Evolutionary conservation across 1,284 basidiomycete genomes (phyloP).

Genomic region (Apiotrichum sp.): DNA sequence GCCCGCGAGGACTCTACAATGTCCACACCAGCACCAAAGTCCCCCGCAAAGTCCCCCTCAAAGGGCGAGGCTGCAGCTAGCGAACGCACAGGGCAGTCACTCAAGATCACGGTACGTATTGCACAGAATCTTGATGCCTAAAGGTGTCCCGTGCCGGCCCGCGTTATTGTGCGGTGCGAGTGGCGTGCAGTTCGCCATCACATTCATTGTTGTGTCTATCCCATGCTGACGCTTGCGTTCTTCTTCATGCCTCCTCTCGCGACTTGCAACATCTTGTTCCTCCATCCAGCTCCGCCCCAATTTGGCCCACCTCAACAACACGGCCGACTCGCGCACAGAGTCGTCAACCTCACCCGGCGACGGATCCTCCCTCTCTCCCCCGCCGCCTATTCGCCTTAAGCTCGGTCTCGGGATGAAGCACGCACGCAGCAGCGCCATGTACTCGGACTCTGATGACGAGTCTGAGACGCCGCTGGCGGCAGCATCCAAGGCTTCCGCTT

Average conservation of each 20-base stretch:
- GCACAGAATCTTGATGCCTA: no score
- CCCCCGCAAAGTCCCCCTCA: background rate
- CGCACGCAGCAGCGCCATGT: constrained; percentile 11
- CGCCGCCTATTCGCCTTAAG: constrained; percentile 35
- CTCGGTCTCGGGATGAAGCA: constrained; percentile 24
- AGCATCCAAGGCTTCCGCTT: background rate
- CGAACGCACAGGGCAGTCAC: background rate
- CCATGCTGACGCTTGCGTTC: background rate
- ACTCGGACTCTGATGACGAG: constrained; percentile 35
- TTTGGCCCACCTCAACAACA: background rate
- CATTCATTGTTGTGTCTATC: background rate
- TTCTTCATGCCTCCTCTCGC: background rate
- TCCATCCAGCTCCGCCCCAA: constrained; percentile 10
- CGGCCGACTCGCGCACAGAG: background rate
- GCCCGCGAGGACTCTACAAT: background rate
- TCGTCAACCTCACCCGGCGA: background rate
- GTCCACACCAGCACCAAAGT: background rate
- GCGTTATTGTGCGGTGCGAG: no score
- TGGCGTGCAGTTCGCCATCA: background rate
- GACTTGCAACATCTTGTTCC: background rate
- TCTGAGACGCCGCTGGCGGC: background rate
- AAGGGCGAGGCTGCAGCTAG: background rate
- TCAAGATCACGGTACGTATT: constrained; percentile 6
- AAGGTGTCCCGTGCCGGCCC: no score
- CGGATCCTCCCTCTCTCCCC: constrained; percentile 30